Conservation (phyloP, 257 asterid species). For the Rehmannia glutinosa region DNA sequence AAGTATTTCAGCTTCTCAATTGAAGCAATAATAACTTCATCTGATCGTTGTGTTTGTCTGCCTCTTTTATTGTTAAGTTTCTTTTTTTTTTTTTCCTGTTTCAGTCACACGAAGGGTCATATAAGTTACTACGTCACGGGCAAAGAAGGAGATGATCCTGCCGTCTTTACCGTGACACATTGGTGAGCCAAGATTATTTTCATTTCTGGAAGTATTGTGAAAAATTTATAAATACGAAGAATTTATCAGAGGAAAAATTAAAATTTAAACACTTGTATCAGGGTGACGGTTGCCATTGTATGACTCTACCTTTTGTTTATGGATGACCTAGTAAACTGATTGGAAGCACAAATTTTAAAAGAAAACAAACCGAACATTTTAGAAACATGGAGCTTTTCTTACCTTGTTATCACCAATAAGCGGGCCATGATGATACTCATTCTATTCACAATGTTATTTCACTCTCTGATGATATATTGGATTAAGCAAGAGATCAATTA, state of each 20-base stretch:
- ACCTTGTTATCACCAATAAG: neutral
- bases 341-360: neutral
- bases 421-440: no score
- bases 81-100: slow-evolving; percentile 4
- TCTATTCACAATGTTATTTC: no score
- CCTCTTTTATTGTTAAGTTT: neutral
- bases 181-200: slow-evolving; percentile 51
- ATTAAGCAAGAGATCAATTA: neutral
- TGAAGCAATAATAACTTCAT: neutral
- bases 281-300: neutral
- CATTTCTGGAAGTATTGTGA: neutral
- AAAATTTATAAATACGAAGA: neutral
- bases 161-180: slow-evolving; percentile 93
- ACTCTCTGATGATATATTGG: neutral
- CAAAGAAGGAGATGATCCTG: slow-evolving; percentile 76
- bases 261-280: neutral
- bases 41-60: neutral
- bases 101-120: slow-evolving; percentile 95
- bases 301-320: neutral
- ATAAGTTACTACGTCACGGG: slow-evolving; percentile 86
- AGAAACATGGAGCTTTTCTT: neutral
- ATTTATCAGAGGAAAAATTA: neutral
- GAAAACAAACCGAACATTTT: neutral
- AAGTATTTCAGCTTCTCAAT: neutral
- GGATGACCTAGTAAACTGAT: neutral